These are phyloP conservation scores for Austroboletus niveus DNA, from an alignment of 1,284 basidiomycete genomes.

Conservation along the genomic window DNA sequence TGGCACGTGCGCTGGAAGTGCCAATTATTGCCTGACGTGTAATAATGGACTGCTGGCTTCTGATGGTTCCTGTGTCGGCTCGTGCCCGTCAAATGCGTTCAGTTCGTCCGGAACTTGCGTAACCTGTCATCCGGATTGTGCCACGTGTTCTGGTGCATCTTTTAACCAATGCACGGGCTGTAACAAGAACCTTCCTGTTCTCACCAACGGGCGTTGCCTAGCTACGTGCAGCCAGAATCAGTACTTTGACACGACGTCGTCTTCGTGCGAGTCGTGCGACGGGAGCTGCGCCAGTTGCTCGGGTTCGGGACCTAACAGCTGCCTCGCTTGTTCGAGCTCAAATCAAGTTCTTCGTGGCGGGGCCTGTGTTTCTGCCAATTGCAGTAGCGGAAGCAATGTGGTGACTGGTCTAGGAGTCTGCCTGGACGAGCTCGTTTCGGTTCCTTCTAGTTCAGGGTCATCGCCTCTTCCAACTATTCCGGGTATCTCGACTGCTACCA, in stretches of 20 bases:
- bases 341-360: slow-evolving; percentile 62
- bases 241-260: slow-evolving; percentile 66
- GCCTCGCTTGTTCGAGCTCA: slow-evolving; percentile 69
- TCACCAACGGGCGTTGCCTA: slow-evolving; percentile 69
- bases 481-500: slow-evolving; percentile 47
- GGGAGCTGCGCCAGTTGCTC: slow-evolving; percentile 72
- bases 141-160: slow-evolving; percentile 65
- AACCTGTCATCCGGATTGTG: slow-evolving; percentile 79
- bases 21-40: slow-evolving; percentile 73
- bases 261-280: slow-evolving; percentile 68
- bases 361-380: slow-evolving; percentile 60
- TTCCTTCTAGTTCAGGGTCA: slow-evolving; percentile 46
- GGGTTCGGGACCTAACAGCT: slow-evolving; percentile 59
- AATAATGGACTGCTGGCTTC: slow-evolving; percentile 60
- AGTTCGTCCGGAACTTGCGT: slow-evolving; percentile 62
- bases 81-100: slow-evolving; percentile 72
- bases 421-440: slow-evolving; percentile 65
- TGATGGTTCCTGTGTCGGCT: slow-evolving; percentile 65
- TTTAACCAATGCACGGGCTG: slow-evolving; percentile 79
- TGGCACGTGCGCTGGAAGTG: slow-evolving; percentile 60
- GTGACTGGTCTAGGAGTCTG: slow-evolving; percentile 73
- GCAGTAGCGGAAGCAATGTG: slow-evolving; percentile 50
- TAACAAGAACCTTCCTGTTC: slow-evolving; percentile 62
- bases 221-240: slow-evolving; percentile 69
- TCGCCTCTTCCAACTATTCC: slow-evolving; percentile 55